Evolutionary conservation across 1,284 basidiomycete species (phyloP).

Genomic region (Ustilago shanxiensis): DNA sequence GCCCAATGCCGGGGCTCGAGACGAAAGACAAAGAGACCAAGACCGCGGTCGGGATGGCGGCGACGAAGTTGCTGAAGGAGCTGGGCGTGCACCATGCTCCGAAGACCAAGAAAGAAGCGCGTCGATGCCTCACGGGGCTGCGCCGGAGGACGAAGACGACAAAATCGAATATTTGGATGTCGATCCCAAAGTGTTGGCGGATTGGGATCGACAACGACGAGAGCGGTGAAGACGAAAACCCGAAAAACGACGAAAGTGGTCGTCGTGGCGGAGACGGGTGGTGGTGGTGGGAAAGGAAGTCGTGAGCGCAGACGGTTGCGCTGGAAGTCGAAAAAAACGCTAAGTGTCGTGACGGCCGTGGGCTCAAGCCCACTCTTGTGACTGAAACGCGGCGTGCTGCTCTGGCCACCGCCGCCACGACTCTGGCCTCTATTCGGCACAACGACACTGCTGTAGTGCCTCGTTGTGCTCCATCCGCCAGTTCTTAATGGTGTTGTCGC

Average conservation of each 20-base stretch:
- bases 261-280: background rate
- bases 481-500: background rate
- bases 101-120: background rate
- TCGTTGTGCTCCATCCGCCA: background rate
- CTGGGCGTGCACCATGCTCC: conserved; percentile 1
- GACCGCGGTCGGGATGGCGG: too few species aligned
- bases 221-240: background rate
- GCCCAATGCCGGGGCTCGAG: conserved; percentile 2
- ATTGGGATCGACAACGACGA: background rate
- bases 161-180: background rate
- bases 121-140: background rate
- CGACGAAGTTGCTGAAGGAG: background rate
- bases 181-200: background rate
- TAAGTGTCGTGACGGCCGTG: background rate
- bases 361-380: background rate
- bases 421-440: background rate
- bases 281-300: background rate
- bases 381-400: background rate
- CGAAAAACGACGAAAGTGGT: background rate
- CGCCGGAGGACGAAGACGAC: background rate
- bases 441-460: background rate
- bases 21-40: background rate
- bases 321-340: background rate
- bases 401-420: background rate
- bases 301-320: background rate